phyloP scores from a whole-genome alignment of 2,329 filamentous ascomycete species.

The Colletotrichum lindemuthianum region DNA sequence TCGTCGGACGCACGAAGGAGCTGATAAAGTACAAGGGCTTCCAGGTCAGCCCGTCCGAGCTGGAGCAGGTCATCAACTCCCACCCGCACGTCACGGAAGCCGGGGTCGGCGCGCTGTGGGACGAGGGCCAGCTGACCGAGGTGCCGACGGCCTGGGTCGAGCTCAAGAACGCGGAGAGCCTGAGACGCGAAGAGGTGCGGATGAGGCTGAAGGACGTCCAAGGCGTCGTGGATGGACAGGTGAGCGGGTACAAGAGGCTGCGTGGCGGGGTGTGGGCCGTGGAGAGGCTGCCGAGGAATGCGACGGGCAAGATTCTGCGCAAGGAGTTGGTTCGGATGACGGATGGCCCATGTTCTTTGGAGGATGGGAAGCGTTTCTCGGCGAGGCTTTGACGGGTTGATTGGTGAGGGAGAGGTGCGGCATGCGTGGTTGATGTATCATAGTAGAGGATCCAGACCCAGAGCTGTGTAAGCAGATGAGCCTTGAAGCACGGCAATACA shows the following conservation, averaged over 20 bases:
- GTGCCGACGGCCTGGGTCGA: conserved; percentile 51
- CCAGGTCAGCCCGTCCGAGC: conserved; percentile 50
- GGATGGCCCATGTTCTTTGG: conserved; percentile 44
- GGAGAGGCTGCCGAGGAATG: conserved; percentile 46
- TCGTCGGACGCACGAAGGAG: conserved; percentile 52
- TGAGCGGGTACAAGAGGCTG: conserved; percentile 54
- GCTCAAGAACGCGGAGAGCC: conserved; percentile 38
- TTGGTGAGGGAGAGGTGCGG: background rate
- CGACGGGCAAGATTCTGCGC: conserved; percentile 50
- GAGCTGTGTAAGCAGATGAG: background rate
- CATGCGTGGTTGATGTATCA: too few species aligned
- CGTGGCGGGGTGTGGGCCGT: conserved; percentile 49
- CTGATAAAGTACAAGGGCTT: conserved; percentile 56
- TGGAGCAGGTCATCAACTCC: conserved; percentile 48
- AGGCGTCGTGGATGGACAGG: conserved; percentile 44
- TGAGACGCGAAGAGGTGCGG: conserved; percentile 16
- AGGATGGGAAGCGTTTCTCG: conserved; percentile 8
- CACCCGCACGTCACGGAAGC: conserved; percentile 49
- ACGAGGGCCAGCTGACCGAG: conserved; percentile 51
- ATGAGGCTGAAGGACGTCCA: conserved; percentile 32
- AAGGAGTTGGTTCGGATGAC: conserved; percentile 46
- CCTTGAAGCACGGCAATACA: too few species aligned
- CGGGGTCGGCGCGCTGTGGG: conserved; percentile 48
- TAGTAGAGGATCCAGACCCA: background rate
- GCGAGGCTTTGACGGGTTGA: conserved; percentile 26